Evolutionary conservation across 805 yeast species (phyloP).

Genomic region (Candida railenensis): DNA sequence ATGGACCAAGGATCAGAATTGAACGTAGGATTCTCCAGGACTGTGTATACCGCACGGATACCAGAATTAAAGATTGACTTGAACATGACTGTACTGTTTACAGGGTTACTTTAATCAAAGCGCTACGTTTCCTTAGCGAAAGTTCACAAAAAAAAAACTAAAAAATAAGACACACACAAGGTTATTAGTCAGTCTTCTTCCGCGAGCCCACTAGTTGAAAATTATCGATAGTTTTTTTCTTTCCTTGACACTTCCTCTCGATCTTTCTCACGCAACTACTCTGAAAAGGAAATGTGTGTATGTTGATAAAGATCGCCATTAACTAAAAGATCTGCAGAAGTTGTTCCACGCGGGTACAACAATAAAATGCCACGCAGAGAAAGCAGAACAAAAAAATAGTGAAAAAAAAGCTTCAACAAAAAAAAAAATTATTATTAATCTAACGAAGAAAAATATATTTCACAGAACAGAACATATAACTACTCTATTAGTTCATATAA

Average conservation of each 20-base stretch:
- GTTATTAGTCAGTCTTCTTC: too few relatives aligned
- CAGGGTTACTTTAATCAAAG: background rate
- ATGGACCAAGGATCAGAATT: slow-evolving; percentile 80
- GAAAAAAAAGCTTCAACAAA: background rate
- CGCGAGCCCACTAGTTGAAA: too few relatives aligned
- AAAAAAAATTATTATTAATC: too few relatives aligned
- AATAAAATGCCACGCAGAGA: background rate
- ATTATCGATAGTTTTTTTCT: too few relatives aligned
- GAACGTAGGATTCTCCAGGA: slow-evolving; percentile 71
- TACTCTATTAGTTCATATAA: too few relatives aligned
- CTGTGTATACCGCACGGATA: slow-evolving; percentile 63
- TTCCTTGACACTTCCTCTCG: too few relatives aligned
- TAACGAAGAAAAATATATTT: background rate
- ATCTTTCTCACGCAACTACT: too few relatives aligned
- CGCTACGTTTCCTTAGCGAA: background rate
- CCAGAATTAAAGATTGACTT: slow-evolving; percentile 56
- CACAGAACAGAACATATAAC: too few relatives aligned
- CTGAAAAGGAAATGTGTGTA: too few relatives aligned
- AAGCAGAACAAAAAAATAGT: background rate
- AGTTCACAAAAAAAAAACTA: background rate
- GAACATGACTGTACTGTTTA: slow-evolving; percentile 39
- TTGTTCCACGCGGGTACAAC: background rate
- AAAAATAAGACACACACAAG: background rate
- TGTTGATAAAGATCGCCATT: too few relatives aligned
- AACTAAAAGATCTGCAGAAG: background rate